Evolutionary conservation across 768 basidiomycete genomes (phyloP).

Genomic region (Stropharia rugosoannulata): DNA sequence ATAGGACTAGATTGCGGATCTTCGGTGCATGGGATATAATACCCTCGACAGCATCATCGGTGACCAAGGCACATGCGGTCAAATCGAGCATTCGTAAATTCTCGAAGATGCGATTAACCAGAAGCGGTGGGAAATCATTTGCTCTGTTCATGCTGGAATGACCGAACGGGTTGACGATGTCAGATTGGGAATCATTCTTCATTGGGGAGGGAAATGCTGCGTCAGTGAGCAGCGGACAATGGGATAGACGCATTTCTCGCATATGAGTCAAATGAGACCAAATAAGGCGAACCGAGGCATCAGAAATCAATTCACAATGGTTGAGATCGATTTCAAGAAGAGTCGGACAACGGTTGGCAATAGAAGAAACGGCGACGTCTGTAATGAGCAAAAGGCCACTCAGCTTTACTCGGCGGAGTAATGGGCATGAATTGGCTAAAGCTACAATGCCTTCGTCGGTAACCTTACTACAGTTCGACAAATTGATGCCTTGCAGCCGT

Average conservation of each 20-base stretch:
- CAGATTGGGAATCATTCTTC: slow-evolving; percentile 34
- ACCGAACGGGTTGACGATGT: slow-evolving; percentile 44
- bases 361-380: slow-evolving; percentile 69
- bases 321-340: slow-evolving; percentile 95
- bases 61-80: slow-evolving; percentile 78
- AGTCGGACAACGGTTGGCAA: slow-evolving; percentile 78
- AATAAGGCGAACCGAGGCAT: slow-evolving; percentile 76
- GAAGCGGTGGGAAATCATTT: slow-evolving; percentile 63
- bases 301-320: slow-evolving; percentile 75
- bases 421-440: slow-evolving; percentile 70
- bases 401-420: slow-evolving; percentile 89
- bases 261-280: slow-evolving; percentile 81
- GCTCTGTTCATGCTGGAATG: slow-evolving; percentile 26
- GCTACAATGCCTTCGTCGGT: slow-evolving; percentile 77
- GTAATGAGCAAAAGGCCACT: slow-evolving; percentile 75
- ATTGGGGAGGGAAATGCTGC: slow-evolving; percentile 80
- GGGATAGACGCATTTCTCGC: slow-evolving; percentile 87
- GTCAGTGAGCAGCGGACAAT: slow-evolving; percentile 78
- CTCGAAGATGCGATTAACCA: slow-evolving; percentile 65
- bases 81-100: slow-evolving; percentile 92
- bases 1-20: slow-evolving; percentile 83
- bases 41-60: slow-evolving; percentile 82
- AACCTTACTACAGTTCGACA: slow-evolving; percentile 79
- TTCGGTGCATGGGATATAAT: slow-evolving; percentile 79
- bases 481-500: slow-evolving; percentile 89